A percentile compares a stretch with the other conserved stretches of the same genome.
Conservation (phyloP, 331 rosid genomes). For the Malus hybrid region DNA sequence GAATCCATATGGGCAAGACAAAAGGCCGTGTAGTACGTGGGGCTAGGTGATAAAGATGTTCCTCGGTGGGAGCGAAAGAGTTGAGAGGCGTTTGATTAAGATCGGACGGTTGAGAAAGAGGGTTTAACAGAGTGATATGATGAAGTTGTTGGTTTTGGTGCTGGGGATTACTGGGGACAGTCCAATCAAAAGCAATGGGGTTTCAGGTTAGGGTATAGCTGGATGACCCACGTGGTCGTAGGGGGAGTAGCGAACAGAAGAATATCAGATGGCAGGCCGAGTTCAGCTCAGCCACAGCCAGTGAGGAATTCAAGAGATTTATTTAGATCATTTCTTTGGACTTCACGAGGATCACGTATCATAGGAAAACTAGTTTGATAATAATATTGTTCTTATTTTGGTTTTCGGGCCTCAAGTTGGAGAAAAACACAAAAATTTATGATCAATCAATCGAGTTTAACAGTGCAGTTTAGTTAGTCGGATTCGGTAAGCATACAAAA, state of each 20-base stretch:
- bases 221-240: conserved; percentile 47
- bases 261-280: conserved; percentile 10
- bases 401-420: too few species aligned
- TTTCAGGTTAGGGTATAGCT: conserved; percentile 15
- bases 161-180: conserved; percentile 7
- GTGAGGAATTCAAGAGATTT: background rate
- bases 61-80: conserved; percentile 6
- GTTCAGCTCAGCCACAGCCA: background rate
- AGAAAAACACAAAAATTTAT: too few species aligned
- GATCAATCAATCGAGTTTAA: too few species aligned
- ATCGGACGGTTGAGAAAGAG: conserved; percentile 14
- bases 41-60: background rate
- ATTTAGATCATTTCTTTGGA: background rate
- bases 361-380: background rate
- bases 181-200: conserved; percentile 16
- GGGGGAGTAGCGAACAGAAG: conserved; percentile 4
- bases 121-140: background rate
- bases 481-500: too few species aligned
- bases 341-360: background rate
- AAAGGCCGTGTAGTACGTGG: background rate
- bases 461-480: too few species aligned
- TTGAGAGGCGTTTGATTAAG: conserved; percentile 7
- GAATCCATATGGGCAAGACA: conserved; percentile 2
- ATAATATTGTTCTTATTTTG: too few species aligned
- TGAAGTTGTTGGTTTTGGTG: conserved; percentile 3